phyloP scores from a whole-genome alignment of 768 basidiomycete species.

The Boletellus ananiceps region DNA sequence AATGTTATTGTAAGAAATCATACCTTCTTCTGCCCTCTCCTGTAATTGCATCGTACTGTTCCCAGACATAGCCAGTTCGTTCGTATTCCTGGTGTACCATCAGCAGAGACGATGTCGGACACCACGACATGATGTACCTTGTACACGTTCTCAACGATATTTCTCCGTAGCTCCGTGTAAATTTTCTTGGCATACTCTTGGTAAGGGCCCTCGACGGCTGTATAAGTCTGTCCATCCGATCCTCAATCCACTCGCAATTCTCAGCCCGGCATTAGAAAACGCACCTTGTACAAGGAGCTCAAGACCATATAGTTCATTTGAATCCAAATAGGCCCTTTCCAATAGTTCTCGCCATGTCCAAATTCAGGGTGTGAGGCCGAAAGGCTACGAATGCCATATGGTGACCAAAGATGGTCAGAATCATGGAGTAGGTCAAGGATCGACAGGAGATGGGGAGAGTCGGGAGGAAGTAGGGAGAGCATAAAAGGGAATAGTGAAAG shows the following conservation, averaged over 20 bases:
- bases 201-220: slow-evolving; percentile 73
- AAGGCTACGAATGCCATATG: slow-evolving; percentile 83
- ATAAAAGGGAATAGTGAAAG: slow-evolving; percentile 93
- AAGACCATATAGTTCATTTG: slow-evolving; percentile 96
- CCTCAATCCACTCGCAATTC: slow-evolving; percentile 1
- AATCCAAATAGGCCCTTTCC: slow-evolving; percentile 96
- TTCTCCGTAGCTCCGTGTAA: slow-evolving; percentile 74
- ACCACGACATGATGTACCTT: slow-evolving; percentile 37
- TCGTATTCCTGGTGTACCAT: slow-evolving; percentile 67
- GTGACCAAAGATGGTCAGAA: slow-evolving; percentile 87
- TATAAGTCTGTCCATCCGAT: slow-evolving; percentile 58
- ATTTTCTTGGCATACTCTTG: slow-evolving; percentile 70
- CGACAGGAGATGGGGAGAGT: slow-evolving; percentile 76
- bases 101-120: not conserved
- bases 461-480: slow-evolving; percentile 68
- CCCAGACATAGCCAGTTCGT: slow-evolving; percentile 94
- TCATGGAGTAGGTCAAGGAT: slow-evolving; percentile 77
- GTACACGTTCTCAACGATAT: slow-evolving; percentile 81
- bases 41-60: slow-evolving; percentile 85
- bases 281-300: slow-evolving; percentile 70
- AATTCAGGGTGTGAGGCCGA: slow-evolving; percentile 87
- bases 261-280: slow-evolving; percentile 1
- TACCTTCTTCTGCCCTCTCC: slow-evolving; percentile 86
- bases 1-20: slow-evolving; percentile 13
- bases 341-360: slow-evolving; percentile 92